Evolutionary conservation across 768 basidiomycete genomes (phyloP).

Genomic region (Lenzites betulinus): DNA sequence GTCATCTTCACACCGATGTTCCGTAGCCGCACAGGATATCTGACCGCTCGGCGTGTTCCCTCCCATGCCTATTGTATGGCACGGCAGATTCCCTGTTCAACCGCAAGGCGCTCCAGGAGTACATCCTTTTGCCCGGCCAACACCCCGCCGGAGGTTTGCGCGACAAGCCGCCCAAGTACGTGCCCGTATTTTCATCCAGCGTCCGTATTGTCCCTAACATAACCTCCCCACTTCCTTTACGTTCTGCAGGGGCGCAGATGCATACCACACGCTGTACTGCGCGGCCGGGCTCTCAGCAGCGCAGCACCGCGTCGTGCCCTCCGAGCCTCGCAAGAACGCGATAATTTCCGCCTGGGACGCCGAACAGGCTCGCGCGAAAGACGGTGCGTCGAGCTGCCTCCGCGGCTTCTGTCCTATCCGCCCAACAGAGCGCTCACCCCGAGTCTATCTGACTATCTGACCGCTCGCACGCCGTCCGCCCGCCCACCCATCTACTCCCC

Average conservation of each 20-base stretch:
- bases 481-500: neutral
- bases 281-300: constrained; percentile 87
- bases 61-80: neutral
- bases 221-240: constrained; percentile 1
- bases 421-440: constrained; percentile 8
- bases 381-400: constrained; percentile 19
- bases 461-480: neutral
- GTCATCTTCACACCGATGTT: constrained; percentile 17
- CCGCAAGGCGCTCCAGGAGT: constrained; percentile 79
- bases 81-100: constrained; percentile 52
- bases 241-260: constrained; percentile 69
- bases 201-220: neutral
- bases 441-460: constrained; percentile 10
- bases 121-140: constrained; percentile 84
- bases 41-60: neutral
- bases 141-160: constrained; percentile 82
- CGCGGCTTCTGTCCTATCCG: neutral
- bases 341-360: constrained; percentile 23
- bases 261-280: constrained; percentile 95
- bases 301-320: constrained; percentile 66
- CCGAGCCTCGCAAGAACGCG: constrained; percentile 19
- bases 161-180: constrained; percentile 95
- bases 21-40: neutral
- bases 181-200: constrained; percentile 1
- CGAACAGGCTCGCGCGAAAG: constrained; percentile 4